Evolutionary conservation across 169 alveolate genomes (phyloP).

Genomic region (Perkinsus olseni): DNA sequence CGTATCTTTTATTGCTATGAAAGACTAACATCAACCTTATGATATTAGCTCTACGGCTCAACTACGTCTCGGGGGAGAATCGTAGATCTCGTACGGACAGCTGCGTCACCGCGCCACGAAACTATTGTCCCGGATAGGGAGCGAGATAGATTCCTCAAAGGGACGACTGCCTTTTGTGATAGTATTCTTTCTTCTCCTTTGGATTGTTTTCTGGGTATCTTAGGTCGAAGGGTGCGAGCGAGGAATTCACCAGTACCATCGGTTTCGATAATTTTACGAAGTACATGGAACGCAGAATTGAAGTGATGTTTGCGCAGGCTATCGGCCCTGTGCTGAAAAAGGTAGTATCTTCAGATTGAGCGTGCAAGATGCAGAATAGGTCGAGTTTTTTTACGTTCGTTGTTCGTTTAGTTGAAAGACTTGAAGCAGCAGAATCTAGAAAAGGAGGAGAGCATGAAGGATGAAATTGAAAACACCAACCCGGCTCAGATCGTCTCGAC

Average conservation of each 20-base stretch:
- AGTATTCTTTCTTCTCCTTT: too few species aligned
- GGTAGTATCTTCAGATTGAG: not conserved
- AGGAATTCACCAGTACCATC: not conserved
- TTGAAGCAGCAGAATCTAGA: not conserved
- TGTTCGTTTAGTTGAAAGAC: not conserved
- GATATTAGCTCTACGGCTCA: too few species aligned
- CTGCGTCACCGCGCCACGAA: too few species aligned
- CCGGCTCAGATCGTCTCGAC: not conserved
- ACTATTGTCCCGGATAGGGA: too few species aligned
- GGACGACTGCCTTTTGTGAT: too few species aligned
- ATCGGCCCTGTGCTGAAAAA: conserved; percentile 6
- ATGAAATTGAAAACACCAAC: not conserved
- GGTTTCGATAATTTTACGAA: conserved; percentile 4
- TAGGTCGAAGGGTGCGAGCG: not conserved
- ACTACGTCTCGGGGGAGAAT: too few species aligned
- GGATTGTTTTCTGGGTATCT: too few species aligned
- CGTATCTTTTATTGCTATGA: not conserved
- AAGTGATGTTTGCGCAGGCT: conserved; percentile 4
- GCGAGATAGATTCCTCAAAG: too few species aligned
- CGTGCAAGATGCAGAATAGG: not conserved
- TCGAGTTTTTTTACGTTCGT: not conserved
- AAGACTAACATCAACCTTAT: too few species aligned
- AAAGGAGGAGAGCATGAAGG: not conserved
- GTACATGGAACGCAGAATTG: conserved; percentile 11
- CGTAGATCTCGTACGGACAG: too few species aligned